Evolutionary conservation across 2,329 filamentous ascomycete genomes (phyloP).

Genomic region (Eutypa lata): DNA sequence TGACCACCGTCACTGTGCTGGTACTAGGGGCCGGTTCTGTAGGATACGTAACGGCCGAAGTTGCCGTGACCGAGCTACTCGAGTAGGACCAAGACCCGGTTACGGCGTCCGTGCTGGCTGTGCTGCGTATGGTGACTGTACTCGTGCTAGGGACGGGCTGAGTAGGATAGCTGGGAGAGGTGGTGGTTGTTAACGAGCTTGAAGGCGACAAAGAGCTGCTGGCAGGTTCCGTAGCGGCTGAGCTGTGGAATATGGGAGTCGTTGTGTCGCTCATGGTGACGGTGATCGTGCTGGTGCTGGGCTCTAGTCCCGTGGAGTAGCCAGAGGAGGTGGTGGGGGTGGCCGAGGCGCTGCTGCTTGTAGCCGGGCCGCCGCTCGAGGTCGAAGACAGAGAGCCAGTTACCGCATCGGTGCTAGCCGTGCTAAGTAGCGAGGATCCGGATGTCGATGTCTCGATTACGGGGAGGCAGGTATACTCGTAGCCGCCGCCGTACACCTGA

Average conservation of each 20-base stretch:
- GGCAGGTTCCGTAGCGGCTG: too few species aligned
- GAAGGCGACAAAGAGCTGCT: too few species aligned
- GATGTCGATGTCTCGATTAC: too few species aligned
- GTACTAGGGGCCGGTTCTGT: neutral
- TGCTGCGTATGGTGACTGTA: too few species aligned
- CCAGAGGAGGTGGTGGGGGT: neutral
- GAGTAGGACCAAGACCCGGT: neutral
- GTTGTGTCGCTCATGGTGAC: too few species aligned
- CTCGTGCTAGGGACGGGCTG: too few species aligned
- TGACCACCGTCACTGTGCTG: constrained; percentile 6
- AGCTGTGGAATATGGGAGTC: too few species aligned
- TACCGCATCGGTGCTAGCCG: constrained; percentile 6
- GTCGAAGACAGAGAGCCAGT: constrained; percentile 6
- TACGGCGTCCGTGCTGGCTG: neutral
- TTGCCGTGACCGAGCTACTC: neutral
- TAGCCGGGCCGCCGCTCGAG: too few species aligned
- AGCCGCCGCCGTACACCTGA: constrained; percentile 17
- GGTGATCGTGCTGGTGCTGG: constrained; percentile 10
- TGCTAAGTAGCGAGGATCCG: constrained; percentile 3
- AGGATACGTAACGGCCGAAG: neutral
- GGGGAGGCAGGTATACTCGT: constrained; percentile 18
- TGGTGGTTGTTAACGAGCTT: too few species aligned
- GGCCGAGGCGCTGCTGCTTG: too few species aligned
- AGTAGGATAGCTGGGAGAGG: too few species aligned
- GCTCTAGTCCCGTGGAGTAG: constrained; percentile 4